Evolutionary conservation across 352 stramenopile species (phyloP).

Genomic region (Pythium sukuiense): DNA sequence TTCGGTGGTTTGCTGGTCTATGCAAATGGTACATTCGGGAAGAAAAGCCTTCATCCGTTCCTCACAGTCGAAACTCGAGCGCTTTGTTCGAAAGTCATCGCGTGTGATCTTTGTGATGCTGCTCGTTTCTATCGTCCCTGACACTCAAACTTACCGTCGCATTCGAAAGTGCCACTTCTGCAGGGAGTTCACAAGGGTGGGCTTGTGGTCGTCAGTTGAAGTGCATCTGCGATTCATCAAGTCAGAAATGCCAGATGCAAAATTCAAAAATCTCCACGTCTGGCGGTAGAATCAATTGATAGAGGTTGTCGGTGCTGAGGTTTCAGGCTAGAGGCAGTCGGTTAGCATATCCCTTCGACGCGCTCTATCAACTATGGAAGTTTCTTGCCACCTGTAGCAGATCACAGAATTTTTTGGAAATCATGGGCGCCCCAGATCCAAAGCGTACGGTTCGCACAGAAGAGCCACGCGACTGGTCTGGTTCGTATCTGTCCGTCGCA

Average conservation of each 20-base stretch:
- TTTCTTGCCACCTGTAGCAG: background rate
- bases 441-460: background rate
- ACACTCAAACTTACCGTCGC: background rate
- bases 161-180: background rate
- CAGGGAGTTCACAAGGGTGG: background rate
- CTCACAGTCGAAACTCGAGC: background rate
- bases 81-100: background rate
- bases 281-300: background rate
- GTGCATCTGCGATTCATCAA: background rate
- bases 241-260: background rate
- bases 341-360: background rate
- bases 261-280: background rate
- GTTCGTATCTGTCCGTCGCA: background rate
- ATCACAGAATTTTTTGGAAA: background rate
- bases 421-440: background rate
- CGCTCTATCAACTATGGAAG: background rate
- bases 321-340: background rate
- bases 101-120: conserved; percentile 14
- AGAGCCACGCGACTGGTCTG: background rate
- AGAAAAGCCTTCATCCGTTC: background rate
- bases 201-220: background rate
- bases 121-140: background rate
- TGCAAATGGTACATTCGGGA: background rate
- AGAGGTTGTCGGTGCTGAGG: background rate
- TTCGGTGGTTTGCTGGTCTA: background rate